These are phyloP conservation scores for Pharnaceum exiguum DNA, from an alignment of 148 eudicot genomes.

Conservation along the genomic window DNA sequence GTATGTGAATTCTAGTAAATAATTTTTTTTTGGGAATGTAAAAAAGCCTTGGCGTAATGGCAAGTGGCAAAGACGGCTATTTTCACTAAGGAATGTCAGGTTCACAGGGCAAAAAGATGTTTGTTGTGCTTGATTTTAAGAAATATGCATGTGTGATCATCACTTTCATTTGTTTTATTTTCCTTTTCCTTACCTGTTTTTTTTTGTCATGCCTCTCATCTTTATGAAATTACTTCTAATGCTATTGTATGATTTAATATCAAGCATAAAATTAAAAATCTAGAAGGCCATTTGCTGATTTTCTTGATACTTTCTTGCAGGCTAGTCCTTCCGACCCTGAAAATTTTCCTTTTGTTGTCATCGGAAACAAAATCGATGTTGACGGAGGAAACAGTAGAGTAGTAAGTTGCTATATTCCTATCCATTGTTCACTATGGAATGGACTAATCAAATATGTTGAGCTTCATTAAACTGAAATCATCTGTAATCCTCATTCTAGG, in stretches of 20 bases:
- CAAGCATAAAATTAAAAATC: not conserved
- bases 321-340: conserved; percentile 96
- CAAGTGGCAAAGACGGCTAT: not conserved
- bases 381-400: conserved; percentile 92
- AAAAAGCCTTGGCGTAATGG: not conserved
- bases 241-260: not conserved
- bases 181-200: not conserved
- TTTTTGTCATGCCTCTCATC: no score
- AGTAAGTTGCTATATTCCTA: conserved; percentile 42
- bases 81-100: not conserved
- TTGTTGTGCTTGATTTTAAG: not conserved
- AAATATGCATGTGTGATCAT: not conserved
- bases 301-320: conserved; percentile 34
- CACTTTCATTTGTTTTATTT: not conserved
- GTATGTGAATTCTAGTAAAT: no score
- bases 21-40: not conserved
- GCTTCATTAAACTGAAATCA: no score
- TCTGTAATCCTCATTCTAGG: conserved; percentile 38
- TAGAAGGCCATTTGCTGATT: not conserved
- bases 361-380: conserved; percentile 86
- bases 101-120: no score
- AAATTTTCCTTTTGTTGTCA: conserved; percentile 93
- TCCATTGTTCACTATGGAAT: no score
- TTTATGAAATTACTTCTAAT: no score
- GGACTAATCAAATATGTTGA: no score